Evolutionary conservation across 2,329 filamentous ascomycete genomes (phyloP).

Genomic region (Neoarthrinium moseri): DNA sequence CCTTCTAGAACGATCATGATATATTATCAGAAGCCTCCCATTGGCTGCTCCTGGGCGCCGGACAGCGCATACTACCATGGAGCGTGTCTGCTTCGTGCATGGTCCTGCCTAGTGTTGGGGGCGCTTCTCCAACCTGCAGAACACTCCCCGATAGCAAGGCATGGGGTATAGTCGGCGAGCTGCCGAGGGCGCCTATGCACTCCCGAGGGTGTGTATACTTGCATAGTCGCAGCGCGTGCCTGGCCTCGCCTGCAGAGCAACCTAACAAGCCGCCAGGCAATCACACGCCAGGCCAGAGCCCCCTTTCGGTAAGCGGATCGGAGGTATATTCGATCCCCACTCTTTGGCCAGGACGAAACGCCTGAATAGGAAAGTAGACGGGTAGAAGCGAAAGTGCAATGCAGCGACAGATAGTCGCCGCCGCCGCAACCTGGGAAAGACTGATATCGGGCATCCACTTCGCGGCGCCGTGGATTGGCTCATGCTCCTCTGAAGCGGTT

Average conservation of each 20-base stretch:
- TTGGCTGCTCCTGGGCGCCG: not conserved
- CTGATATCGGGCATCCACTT: no score
- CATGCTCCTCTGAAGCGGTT: no score
- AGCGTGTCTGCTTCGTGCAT: not conserved
- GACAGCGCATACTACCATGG: not conserved
- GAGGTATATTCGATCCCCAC: slow-evolving; percentile 4
- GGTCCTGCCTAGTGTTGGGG: not conserved
- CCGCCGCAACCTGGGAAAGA: no score
- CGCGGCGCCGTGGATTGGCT: no score
- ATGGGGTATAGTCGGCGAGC: not conserved
- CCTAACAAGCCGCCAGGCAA: not conserved
- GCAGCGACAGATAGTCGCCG: no score
- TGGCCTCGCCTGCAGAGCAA: no score
- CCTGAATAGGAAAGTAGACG: slow-evolving; percentile 7
- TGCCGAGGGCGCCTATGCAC: not conserved
- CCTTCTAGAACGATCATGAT: slow-evolving; percentile 7
- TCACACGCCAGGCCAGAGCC: not conserved
- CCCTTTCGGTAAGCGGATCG: slow-evolving; percentile 7
- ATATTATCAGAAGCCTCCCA: not conserved
- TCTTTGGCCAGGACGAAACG: slow-evolving; percentile 1
- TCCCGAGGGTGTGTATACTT: no score
- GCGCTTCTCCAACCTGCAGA: not conserved
- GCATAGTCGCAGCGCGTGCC: no score
- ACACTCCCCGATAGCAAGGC: not conserved
- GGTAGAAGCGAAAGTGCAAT: slow-evolving; percentile 3